Evolutionary conservation across 2,329 filamentous ascomycete genomes (phyloP).

Genomic region (Fusarium marasasianum): DNA sequence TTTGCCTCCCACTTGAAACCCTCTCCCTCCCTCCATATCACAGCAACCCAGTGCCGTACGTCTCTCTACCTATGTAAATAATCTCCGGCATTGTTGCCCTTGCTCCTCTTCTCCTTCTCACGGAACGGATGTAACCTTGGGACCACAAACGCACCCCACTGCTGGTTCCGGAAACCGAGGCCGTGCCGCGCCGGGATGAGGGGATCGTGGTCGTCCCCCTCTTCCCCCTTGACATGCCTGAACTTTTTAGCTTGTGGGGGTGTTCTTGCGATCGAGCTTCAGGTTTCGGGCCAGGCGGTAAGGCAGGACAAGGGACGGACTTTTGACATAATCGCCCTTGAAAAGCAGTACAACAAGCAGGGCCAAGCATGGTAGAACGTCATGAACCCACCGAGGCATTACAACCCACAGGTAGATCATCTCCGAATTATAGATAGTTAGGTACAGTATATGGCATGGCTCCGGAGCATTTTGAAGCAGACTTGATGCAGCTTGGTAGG

Average conservation of each 20-base stretch:
- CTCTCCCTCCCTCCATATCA: not conserved
- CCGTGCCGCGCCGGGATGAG: constrained; percentile 22
- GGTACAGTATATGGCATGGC: not conserved
- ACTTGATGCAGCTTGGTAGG: constrained; percentile 9
- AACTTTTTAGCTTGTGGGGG: not conserved
- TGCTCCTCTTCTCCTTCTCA: not conserved
- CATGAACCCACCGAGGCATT: constrained; percentile 6
- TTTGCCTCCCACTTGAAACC: not conserved
- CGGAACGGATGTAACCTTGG: constrained; percentile 22
- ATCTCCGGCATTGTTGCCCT: constrained; percentile 35
- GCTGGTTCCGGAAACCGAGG: constrained; percentile 37
- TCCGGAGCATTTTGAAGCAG: not conserved
- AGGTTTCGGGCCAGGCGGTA: constrained; percentile 5
- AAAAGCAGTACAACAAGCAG: not conserved
- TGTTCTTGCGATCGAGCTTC: not conserved
- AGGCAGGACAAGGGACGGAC: not conserved
- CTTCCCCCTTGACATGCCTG: constrained; percentile 5
- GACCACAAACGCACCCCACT: constrained; percentile 37
- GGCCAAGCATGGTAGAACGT: not conserved
- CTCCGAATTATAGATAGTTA: not conserved
- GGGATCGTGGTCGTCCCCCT: constrained; percentile 2
- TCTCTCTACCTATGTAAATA: constrained; percentile 5
- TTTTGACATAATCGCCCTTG: not conserved
- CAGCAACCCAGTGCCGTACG: not conserved
- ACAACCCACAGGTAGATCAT: not conserved